Percentiles rank a stretch among this genome's conserved stretches.
Evolutionary conservation across 805 yeast genomes (phyloP).

Genomic region (Allodekkera sacchari): DNA sequence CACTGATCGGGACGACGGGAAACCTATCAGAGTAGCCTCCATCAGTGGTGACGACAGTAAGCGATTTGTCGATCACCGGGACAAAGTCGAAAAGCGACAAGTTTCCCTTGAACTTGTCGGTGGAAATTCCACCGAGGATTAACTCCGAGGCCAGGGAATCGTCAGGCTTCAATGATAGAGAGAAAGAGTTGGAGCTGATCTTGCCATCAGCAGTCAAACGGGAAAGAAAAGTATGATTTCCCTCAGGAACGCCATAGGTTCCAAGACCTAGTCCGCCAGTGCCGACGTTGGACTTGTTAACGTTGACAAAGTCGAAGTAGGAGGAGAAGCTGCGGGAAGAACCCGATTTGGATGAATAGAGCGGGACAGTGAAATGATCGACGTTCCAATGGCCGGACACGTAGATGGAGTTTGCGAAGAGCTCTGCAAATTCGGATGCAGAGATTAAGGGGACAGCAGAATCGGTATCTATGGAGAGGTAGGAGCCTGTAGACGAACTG

Average conservation of each 20-base stretch:
- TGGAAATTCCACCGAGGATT: constrained; percentile 53
- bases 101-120: constrained; percentile 35
- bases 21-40: constrained; percentile 11
- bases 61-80: constrained; percentile 26
- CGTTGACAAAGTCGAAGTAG: constrained; percentile 22
- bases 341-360: not conserved
- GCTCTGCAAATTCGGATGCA: constrained; percentile 9
- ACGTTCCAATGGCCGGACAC: constrained; percentile 17
- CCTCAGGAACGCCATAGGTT: constrained; percentile 10
- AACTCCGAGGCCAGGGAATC: constrained; percentile 26
- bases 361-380: constrained; percentile 16
- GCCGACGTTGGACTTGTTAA: constrained; percentile 27
- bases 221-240: constrained; percentile 25
- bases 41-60: constrained; percentile 3
- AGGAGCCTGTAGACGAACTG: not conserved
- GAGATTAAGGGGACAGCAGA: not conserved
- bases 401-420: constrained; percentile 14
- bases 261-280: constrained; percentile 38
- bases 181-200: constrained; percentile 34
- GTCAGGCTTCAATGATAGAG: constrained; percentile 29
- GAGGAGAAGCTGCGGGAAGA: not conserved
- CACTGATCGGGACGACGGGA: constrained; percentile 40
- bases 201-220: constrained; percentile 21
- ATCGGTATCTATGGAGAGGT: not conserved
- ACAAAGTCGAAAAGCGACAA: constrained; percentile 42